phyloP scores from a whole-genome alignment of 2,329 filamentous ascomycete genomes.

The Aspergillus japonicus region DNA sequence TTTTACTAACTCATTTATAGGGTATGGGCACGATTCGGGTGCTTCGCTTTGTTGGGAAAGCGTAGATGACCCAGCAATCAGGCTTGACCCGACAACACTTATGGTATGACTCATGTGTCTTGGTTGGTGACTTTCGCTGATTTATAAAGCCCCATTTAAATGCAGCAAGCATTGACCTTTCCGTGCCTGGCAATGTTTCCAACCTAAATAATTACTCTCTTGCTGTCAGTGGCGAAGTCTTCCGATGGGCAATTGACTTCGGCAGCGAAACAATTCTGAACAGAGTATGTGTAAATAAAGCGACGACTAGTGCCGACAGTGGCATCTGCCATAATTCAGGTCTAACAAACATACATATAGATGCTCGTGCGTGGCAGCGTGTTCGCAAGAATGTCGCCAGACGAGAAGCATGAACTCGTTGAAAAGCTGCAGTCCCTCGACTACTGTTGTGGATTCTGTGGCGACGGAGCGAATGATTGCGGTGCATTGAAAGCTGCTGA shows the following conservation, averaged over 20 bases:
- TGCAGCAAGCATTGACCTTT: conserved; percentile 71
- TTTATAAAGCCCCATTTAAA: conserved; percentile 29
- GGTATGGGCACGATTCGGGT: conserved; percentile 70
- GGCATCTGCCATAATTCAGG: background rate
- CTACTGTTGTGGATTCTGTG: conserved; percentile 94
- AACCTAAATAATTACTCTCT: conserved; percentile 83
- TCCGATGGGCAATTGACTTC: conserved; percentile 94
- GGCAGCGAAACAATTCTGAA: conserved; percentile 76
- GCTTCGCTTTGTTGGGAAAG: conserved; percentile 85
- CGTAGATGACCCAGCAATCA: conserved; percentile 79
- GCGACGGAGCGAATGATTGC: conserved; percentile 96
- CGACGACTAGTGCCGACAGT: background rate
- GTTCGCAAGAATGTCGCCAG: conserved; percentile 97
- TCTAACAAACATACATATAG: conserved; percentile 38
- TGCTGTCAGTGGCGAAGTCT: conserved; percentile 88
- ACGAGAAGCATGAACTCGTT: conserved; percentile 96
- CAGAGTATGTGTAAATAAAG: conserved; percentile 49
- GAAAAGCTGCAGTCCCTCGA: conserved; percentile 96
- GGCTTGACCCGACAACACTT: conserved; percentile 75
- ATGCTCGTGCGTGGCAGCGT: conserved; percentile 92
- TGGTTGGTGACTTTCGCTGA: conserved; percentile 61
- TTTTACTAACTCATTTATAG: conserved; percentile 35
- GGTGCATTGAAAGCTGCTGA: conserved; percentile 95
- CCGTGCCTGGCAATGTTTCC: conserved; percentile 78
- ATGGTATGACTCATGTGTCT: conserved; percentile 48